phyloP scores from a whole-genome alignment of 2,329 filamentous ascomycete genomes.

The Alternaria sp. region DNA sequence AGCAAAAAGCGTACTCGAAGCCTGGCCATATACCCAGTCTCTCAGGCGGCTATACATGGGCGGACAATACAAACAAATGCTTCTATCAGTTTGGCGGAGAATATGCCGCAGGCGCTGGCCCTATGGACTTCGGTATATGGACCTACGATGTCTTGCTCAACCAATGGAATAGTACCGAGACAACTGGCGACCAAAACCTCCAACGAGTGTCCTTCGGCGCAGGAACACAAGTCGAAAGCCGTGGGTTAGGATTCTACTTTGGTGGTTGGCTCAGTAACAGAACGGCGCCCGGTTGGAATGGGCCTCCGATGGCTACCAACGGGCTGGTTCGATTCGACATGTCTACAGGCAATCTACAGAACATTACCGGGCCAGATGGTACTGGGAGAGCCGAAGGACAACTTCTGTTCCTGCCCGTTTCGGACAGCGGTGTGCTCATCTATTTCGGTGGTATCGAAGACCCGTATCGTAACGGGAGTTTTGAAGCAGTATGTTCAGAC shows the following conservation, averaged over 20 bases:
- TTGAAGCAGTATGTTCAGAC: conserved; percentile 39
- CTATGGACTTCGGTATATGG: conserved; percentile 62
- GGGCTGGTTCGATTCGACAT: conserved; percentile 67
- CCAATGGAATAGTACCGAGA: conserved; percentile 62
- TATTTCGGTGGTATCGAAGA: conserved; percentile 69
- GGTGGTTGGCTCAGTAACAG: conserved; percentile 68
- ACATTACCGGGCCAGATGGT: conserved; percentile 63
- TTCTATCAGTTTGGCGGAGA: conserved; percentile 71
- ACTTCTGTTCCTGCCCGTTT: conserved; percentile 68
- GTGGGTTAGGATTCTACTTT: conserved; percentile 68
- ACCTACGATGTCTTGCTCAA: conserved; percentile 66
- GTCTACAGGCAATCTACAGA: conserved; percentile 61
- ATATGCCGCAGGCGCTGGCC: conserved; percentile 51
- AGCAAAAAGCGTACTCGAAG: conserved; percentile 66
- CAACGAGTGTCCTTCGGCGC: conserved; percentile 65
- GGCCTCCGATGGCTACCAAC: conserved; percentile 59
- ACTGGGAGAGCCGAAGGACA: conserved; percentile 66
- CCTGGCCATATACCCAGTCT: conserved; percentile 64
- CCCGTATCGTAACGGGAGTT: conserved; percentile 58
- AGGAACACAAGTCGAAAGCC: conserved; percentile 62
- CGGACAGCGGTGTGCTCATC: conserved; percentile 66
- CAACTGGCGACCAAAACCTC: conserved; percentile 51
- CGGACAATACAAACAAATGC: conserved; percentile 68
- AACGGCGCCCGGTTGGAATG: conserved; percentile 62
- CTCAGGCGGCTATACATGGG: conserved; percentile 63